A percentile compares a stretch with the other conserved stretches of the same genome.
These are phyloP conservation scores for Reutealis trisperma DNA, from an alignment of 345 rosid genomes.

Conservation along the genomic window DNA sequence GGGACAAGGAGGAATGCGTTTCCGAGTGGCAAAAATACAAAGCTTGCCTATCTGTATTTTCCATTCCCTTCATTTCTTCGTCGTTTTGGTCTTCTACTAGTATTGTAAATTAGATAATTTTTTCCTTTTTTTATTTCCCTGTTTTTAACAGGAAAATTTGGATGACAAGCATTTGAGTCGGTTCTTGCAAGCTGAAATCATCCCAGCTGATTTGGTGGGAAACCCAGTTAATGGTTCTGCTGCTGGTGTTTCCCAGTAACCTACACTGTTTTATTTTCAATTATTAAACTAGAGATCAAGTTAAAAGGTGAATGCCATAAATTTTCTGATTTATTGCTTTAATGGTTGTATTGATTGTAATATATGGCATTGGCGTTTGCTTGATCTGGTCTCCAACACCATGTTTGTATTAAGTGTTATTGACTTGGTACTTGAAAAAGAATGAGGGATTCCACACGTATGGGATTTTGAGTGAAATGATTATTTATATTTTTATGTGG, in stretches of 20 bases:
- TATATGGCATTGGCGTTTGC: background rate
- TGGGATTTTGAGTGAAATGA: background rate
- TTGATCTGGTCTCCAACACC: background rate
- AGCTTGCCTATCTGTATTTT: slow-evolving; percentile 72
- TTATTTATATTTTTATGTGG: too few species aligned
- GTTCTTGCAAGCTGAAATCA: slow-evolving; percentile 60
- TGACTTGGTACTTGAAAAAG: background rate
- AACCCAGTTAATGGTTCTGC: slow-evolving; percentile 35
- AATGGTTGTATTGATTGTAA: background rate
- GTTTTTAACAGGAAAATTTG: slow-evolving; percentile 57
- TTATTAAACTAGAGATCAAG: background rate
- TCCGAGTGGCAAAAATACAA: slow-evolving; percentile 78
- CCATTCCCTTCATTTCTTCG: background rate
- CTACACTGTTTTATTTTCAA: background rate
- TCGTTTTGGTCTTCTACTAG: background rate
- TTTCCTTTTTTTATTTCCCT: background rate
- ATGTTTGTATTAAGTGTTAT: background rate
- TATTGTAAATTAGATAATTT: background rate
- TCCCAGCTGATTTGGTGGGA: slow-evolving; percentile 31
- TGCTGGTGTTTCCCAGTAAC: slow-evolving; percentile 26
- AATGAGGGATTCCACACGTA: background rate
- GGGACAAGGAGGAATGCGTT: slow-evolving; percentile 75
- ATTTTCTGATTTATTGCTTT: slow-evolving; percentile 2
- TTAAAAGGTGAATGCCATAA: background rate
- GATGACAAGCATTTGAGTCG: slow-evolving; percentile 74